A percentile compares a stretch with the other conserved stretches of the same genome.
phyloP scores from a whole-genome alignment of 2,329 filamentous ascomycete species.

The Phaeosphaeriaceae sp. region DNA sequence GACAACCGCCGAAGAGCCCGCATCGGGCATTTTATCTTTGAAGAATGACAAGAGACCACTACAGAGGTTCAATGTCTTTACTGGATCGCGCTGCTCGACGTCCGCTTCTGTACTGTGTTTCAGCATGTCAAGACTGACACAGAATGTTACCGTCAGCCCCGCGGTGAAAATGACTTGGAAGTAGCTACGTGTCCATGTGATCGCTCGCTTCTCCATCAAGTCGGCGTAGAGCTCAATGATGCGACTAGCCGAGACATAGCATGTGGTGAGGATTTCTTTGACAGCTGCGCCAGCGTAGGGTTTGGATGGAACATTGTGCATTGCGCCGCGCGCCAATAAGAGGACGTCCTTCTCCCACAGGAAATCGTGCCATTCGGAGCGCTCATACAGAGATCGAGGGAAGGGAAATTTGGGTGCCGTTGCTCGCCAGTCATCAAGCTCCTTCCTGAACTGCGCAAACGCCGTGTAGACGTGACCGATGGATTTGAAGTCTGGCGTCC shows the following conservation, averaged over 20 bases:
- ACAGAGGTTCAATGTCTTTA: constrained; percentile 19
- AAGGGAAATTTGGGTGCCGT: constrained; percentile 40
- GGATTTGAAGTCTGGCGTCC: constrained; percentile 4
- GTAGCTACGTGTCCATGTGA: constrained; percentile 57
- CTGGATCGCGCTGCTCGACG: constrained; percentile 12
- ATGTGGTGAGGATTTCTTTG: constrained; percentile 26
- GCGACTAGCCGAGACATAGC: constrained; percentile 45
- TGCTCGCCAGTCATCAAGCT: constrained; percentile 49
- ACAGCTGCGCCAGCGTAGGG: constrained; percentile 2
- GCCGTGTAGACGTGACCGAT: constrained; percentile 15
- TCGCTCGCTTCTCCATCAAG: constrained; percentile 44
- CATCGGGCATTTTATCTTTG: constrained; percentile 33
- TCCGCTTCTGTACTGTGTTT: constrained; percentile 23
- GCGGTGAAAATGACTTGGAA: constrained; percentile 58
- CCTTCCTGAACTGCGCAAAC: constrained; percentile 33
- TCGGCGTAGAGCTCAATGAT: constrained; percentile 50
- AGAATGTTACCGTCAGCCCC: constrained; percentile 41
- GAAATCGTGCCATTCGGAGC: constrained; percentile 55
- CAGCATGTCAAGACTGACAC: constrained; percentile 20
- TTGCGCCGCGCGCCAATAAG: constrained; percentile 50
- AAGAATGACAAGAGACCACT: constrained; percentile 30
- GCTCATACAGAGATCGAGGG: constrained; percentile 53
- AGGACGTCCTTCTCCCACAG: constrained; percentile 52
- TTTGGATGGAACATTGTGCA: constrained; percentile 44
- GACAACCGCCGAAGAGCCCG: constrained; percentile 31